Evolutionary conservation across 805 yeast species (phyloP).

Genomic region (Metschnikowia shivogae): DNA sequence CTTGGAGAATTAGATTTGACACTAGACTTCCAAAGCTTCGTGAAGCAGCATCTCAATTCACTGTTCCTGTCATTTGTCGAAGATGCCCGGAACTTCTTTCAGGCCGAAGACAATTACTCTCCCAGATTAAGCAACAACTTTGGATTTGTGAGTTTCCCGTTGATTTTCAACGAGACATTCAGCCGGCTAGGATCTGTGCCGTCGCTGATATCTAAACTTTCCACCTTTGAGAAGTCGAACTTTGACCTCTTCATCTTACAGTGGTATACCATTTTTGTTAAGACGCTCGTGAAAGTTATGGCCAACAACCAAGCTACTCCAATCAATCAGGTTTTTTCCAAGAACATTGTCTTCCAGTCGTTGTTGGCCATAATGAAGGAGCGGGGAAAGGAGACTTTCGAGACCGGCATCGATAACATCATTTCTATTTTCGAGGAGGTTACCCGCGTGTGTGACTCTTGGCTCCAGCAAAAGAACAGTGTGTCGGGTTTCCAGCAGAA

Average conservation of each 20-base stretch:
- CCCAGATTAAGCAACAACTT: slow-evolving; percentile 43
- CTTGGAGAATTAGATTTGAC: slow-evolving; percentile 42
- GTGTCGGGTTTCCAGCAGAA: slow-evolving; percentile 15
- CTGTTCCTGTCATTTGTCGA: slow-evolving; percentile 12
- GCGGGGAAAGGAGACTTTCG: slow-evolving; percentile 1
- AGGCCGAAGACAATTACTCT: slow-evolving; percentile 2
- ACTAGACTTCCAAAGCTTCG: slow-evolving; percentile 16
- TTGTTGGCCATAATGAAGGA: slow-evolving; percentile 22
- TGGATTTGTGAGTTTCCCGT: slow-evolving; percentile 49
- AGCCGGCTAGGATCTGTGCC: slow-evolving; percentile 6
- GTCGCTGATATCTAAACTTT: slow-evolving; percentile 1
- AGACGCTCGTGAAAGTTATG: slow-evolving; percentile 30
- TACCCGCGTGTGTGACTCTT: slow-evolving; percentile 16
- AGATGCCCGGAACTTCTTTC: slow-evolving; percentile 14
- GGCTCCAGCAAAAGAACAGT: slow-evolving; percentile 17
- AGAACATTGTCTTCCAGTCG: slow-evolving; percentile 22
- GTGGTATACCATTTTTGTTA: slow-evolving; percentile 42
- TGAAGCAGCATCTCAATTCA: slow-evolving; percentile 16
- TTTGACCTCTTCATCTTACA: slow-evolving; percentile 41
- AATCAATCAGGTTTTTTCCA: background rate
- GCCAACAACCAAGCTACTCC: slow-evolving; percentile 15
- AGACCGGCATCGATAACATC: background rate
- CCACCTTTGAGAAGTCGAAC: slow-evolving; percentile 21
- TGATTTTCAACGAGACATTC: slow-evolving; percentile 37
- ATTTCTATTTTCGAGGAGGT: slow-evolving; percentile 10